Evolutionary conservation across 1,284 basidiomycete genomes (phyloP).

Genomic region (Trichosporon coremiiforme): DNA sequence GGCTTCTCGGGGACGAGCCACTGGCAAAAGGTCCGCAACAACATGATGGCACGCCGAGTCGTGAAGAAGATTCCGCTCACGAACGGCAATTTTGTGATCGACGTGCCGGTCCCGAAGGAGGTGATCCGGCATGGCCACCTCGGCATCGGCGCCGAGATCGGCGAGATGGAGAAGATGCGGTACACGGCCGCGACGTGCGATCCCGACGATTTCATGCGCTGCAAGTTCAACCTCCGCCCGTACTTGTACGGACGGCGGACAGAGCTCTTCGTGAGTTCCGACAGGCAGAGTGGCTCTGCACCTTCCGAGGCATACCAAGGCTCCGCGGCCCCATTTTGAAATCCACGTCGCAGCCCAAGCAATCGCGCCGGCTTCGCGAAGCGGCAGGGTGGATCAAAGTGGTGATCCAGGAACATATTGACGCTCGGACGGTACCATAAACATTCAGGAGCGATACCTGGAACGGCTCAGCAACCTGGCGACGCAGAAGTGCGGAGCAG

Average conservation of each 20-base stretch:
- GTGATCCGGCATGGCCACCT: conserved; percentile 59
- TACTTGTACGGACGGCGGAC: conserved; percentile 81
- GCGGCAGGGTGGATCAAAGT: neutral
- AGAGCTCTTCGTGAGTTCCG: conserved; percentile 68
- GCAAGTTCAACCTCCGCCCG: conserved; percentile 75
- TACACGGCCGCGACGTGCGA: conserved; percentile 60
- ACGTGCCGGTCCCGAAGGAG: conserved; percentile 73
- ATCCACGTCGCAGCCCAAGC: neutral
- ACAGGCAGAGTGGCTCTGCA: neutral
- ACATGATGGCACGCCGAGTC: conserved; percentile 58
- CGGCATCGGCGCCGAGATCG: conserved; percentile 60
- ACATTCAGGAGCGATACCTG: neutral
- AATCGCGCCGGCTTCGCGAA: neutral
- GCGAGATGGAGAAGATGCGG: conserved; percentile 81
- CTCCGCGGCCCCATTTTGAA: neutral
- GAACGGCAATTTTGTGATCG: conserved; percentile 80
- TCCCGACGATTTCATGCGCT: conserved; percentile 60
- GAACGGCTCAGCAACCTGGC: neutral
- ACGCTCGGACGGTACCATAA: neutral
- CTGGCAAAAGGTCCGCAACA: conserved; percentile 48
- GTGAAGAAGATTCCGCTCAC: conserved; percentile 77
- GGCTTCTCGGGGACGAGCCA: conserved; percentile 43
- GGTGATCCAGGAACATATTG: neutral
- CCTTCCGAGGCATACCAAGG: neutral
- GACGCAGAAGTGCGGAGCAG: neutral